Evolutionary conservation across 2,329 filamentous ascomycete species (phyloP), one percentile per base, ranked within the genome.

Genomic region (Ceratocystis huliohia): DNA sequence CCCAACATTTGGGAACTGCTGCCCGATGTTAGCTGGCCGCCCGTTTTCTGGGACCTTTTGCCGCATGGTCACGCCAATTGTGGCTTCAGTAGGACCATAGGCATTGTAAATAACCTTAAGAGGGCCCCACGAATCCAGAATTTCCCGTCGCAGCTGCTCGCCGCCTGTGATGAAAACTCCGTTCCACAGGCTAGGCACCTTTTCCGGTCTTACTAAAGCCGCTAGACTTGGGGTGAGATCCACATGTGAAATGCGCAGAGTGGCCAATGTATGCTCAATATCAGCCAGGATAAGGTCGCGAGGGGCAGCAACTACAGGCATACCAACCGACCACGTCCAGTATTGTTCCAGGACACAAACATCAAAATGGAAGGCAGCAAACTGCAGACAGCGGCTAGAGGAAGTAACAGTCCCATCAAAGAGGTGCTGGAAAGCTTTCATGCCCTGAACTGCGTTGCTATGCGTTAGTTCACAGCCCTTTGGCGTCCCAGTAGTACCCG

Each of bases 131-230:
- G 80, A 82, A 71, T 96, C 88, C 1, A 96, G 78, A 61, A 96
- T 95, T 69, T 96, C 92, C 72, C 94, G 89, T 71, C 90, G 92
- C 20, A 96, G 78, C 64, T 89, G 85, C 73, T 96, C 92, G 1
- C 92, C 92, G 6, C 93, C 92, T 0, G 92, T 96, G 70, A 96
- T 96, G 73, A 96, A 96, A 0, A 96, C 88, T 2, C 93, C 91
- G 61, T 82, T 82, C 70, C 88, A 90, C 1, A 96, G 78, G 33
- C 82, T 87, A 1, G 92, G 91, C 0, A 93, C 89, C 56, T 95
- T 88, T 41, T 89, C 81, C 0, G 92, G 93, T 67, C 87, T 85
- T 0, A 94, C 76, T 8, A 96, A 78, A 5, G 88, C 82, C 1
- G 92, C 92, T 17, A 96, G 78, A 73, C 90, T 96, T 0, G 92